Conservation (phyloP, 345 rosid genomes). For the Dovyalis caffra region DNA sequence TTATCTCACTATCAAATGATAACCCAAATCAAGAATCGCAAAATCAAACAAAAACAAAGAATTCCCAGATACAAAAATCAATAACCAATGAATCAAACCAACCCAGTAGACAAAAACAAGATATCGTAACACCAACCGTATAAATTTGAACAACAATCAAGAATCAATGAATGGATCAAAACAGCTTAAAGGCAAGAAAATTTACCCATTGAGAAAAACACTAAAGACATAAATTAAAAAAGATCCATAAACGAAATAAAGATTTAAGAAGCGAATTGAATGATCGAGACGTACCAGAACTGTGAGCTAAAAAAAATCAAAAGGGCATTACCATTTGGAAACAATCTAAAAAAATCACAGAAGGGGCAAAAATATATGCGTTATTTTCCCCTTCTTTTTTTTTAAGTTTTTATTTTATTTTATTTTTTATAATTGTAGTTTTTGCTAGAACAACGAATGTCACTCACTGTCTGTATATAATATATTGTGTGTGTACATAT, state of each 20-base stretch:
- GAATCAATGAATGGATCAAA: slow-evolving; percentile 22
- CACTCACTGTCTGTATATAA: slow-evolving; percentile 4
- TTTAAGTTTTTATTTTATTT: background rate
- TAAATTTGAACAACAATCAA: slow-evolving; percentile 12
- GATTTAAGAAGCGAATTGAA: slow-evolving; percentile 23
- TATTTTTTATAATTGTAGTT: background rate
- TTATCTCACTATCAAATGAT: slow-evolving; percentile 16
- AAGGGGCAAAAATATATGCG: background rate
- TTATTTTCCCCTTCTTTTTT: background rate
- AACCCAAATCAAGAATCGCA: slow-evolving; percentile 15
- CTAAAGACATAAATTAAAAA: slow-evolving; percentile 3
- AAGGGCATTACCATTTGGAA: slow-evolving; percentile 9
- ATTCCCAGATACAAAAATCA: slow-evolving; percentile 6
- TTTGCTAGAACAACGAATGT: background rate
- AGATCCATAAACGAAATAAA: slow-evolving; percentile 11
- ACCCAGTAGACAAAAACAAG: slow-evolving; percentile 19
- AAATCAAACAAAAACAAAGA: slow-evolving; percentile 18
- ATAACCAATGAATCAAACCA: slow-evolving; percentile 23
- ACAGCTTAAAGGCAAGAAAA: slow-evolving; percentile 11
- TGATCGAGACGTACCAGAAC: slow-evolving; percentile 35
- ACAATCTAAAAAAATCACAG: slow-evolving; percentile 28
- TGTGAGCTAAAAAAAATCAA: slow-evolving; percentile 29
- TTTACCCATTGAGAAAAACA: background rate
- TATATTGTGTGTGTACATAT: no score
- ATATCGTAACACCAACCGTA: background rate